Evolutionary conservation across 2,329 filamentous ascomycete species (phyloP).

Genomic region (Pseudogymnoascus sp.): DNA sequence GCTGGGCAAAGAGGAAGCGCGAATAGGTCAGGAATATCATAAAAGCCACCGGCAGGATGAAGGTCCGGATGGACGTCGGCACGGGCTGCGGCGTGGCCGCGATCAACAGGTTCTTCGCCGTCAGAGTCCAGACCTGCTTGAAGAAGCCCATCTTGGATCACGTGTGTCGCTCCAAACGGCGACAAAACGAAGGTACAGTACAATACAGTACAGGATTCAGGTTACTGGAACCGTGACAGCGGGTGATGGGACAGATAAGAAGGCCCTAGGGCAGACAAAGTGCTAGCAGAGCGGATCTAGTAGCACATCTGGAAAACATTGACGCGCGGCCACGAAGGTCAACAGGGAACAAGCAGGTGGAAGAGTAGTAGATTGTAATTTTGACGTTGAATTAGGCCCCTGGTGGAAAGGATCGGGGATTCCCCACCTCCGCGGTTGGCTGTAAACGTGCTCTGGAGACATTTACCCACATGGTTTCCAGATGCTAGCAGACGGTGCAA

Average conservation of each 20-base stretch:
- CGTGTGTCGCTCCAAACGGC: neutral
- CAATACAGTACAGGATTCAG: neutral
- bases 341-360: constrained; percentile 39
- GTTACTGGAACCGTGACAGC: neutral
- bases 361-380: constrained; percentile 19
- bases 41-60: constrained; percentile 53
- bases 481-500: neutral
- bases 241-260: constrained; percentile 5
- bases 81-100: constrained; percentile 47
- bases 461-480: neutral
- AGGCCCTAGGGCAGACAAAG: neutral
- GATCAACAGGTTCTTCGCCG: constrained; percentile 55
- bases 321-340: neutral
- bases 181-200: neutral
- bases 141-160: constrained; percentile 40
- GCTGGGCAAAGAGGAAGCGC: constrained; percentile 76
- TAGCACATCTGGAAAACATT: neutral
- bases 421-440: neutral
- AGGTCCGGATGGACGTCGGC: constrained; percentile 49
- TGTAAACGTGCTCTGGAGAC: neutral
- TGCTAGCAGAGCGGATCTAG: neutral
- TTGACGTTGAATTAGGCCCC: constrained; percentile 16
- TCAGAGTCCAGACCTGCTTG: constrained; percentile 52
- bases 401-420: neutral
- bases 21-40: constrained; percentile 61